A percentile compares a stretch with the other conserved stretches of the same genome.
phyloP scores from a whole-genome alignment of 2,329 filamentous ascomycete species.

The Cryphonectria parasitica region DNA sequence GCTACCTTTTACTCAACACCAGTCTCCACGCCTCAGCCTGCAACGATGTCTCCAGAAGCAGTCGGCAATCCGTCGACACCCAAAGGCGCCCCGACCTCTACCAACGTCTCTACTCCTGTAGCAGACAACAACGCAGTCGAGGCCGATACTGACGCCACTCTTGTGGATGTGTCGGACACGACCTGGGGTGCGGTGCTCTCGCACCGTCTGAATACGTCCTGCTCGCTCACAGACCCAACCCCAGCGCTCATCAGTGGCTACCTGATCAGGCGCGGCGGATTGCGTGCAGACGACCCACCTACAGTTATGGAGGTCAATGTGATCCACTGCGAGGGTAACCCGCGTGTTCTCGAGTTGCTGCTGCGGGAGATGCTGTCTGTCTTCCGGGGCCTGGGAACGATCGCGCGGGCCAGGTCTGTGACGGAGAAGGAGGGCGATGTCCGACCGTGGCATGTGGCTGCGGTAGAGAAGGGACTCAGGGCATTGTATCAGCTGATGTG shows the following conservation, averaged over 20 bases:
- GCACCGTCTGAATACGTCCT: conserved; percentile 66
- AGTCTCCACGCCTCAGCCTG: conserved; percentile 67
- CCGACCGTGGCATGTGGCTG: conserved; percentile 79
- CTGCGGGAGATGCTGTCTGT: conserved; percentile 71
- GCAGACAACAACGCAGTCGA: conserved; percentile 48
- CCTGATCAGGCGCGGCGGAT: conserved; percentile 65
- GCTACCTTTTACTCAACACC: conserved; percentile 63
- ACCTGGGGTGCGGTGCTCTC: conserved; percentile 75
- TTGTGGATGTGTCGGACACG: conserved; percentile 75
- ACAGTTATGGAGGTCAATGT: conserved; percentile 67
- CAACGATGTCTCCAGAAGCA: conserved; percentile 64
- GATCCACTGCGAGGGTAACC: conserved; percentile 58
- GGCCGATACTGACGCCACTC: conserved; percentile 62
- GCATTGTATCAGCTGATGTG: conserved; percentile 68
- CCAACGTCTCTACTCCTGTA: conserved; percentile 51
- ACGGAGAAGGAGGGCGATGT: conserved; percentile 62
- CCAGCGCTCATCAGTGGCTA: conserved; percentile 67
- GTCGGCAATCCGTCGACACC: conserved; percentile 56
- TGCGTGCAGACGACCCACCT: conserved; percentile 60
- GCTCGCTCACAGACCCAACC: conserved; percentile 56
- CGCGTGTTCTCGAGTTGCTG: conserved; percentile 63
- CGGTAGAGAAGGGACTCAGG: conserved; percentile 69
- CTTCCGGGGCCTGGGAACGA: conserved; percentile 69
- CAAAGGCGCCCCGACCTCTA: conserved; percentile 41
- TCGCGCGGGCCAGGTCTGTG: conserved; percentile 69